Percentiles rank a stretch among this genome's conserved stretches.
These are phyloP conservation scores for Cercospora brassicicola DNA, from an alignment of 2,329 filamentous ascomycete genomes.

Conservation along the genomic window DNA sequence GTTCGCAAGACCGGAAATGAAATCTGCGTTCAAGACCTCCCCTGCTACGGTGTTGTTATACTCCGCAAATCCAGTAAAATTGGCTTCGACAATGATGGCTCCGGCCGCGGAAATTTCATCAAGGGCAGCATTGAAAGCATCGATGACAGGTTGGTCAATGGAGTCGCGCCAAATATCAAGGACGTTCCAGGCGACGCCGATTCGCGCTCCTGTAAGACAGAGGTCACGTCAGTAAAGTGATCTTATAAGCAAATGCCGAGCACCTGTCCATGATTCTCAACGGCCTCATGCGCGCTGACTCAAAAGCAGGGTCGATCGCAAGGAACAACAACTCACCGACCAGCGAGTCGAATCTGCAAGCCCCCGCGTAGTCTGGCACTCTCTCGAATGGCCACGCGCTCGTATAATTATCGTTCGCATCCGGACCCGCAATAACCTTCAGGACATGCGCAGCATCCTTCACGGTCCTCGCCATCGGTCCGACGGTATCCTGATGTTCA, in stretches of 20 bases:
- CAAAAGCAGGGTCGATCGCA: too few species aligned
- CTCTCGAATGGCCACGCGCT: constrained; percentile 56
- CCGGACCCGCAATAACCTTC: constrained; percentile 59
- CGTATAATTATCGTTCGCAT: constrained; percentile 59
- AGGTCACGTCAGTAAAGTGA: background rate
- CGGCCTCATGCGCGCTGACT: too few species aligned
- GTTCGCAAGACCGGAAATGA: constrained; percentile 55
- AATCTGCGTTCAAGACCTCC: constrained; percentile 59
- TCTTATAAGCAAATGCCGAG: background rate
- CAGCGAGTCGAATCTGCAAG: constrained; percentile 55
- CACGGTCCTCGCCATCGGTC: constrained; percentile 59
- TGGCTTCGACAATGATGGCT: constrained; percentile 27
- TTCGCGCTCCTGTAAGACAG: constrained; percentile 47
- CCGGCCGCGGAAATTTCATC: constrained; percentile 23
- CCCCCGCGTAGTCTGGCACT: constrained; percentile 61
- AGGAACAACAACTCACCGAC: constrained; percentile 21
- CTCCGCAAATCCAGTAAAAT: constrained; percentile 36
- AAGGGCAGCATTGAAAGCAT: constrained; percentile 38
- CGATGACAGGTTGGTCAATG: constrained; percentile 46
- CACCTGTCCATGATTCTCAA: too few species aligned
- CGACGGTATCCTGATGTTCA: constrained; percentile 58
- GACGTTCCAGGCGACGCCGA: constrained; percentile 64
- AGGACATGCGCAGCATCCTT: constrained; percentile 60
- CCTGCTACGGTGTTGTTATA: constrained; percentile 46
- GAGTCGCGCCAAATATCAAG: constrained; percentile 44